Evolutionary conservation across 2,329 filamentous ascomycete species (phyloP), one percentile per base, ranked within the genome.

Genomic region (Xylaria sp.): DNA sequence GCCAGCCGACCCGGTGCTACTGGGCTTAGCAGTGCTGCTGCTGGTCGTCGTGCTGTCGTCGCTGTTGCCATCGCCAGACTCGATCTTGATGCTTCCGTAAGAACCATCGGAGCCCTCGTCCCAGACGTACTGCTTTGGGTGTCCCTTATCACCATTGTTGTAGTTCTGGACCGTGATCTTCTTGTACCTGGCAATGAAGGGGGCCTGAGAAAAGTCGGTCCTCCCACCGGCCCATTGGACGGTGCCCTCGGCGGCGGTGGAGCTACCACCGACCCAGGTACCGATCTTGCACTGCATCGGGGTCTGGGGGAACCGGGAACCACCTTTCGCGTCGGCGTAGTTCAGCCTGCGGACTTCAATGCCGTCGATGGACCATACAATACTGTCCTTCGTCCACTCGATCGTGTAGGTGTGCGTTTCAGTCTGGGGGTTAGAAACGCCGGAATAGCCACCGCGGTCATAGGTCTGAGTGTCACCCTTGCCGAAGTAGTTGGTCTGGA

Each of bases 401-500:
- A 91, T 67, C 11, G 81, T 73, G 74, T 90, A 91, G 52, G 80
- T 89, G 78, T 90, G 86, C 66, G 77, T 79, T 22, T 74, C 74
- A 38, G 70, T 69, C 67, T 79, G 80, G 24, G 86, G 81, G 64
- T 76, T 75, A 56, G 71, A 61, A 46, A 90, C 78, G n/a, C 76
- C 57, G 66, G 86, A 80, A 76, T 83, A 86, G 52, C 78, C 78
- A 67, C 83, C 87, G 58, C 88, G 87, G 74, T 91, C 85, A 72
- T 86, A 91, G 53, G 81, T 79, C 6, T 83, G 83, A 24, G 83
- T 85, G 71, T 90, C 78, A 49, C 87, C 87, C 74, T 89, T 88
- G 71, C 85, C 84, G 68, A 89, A 90, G 74, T 93, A 96, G 75
- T 96, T 96, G 64, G 85, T 89, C 76, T 97, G 93, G 26, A 92